Evolutionary conservation across 176 grass and related monocot species (phyloP).

Genomic region (Zoysia pacifica): DNA sequence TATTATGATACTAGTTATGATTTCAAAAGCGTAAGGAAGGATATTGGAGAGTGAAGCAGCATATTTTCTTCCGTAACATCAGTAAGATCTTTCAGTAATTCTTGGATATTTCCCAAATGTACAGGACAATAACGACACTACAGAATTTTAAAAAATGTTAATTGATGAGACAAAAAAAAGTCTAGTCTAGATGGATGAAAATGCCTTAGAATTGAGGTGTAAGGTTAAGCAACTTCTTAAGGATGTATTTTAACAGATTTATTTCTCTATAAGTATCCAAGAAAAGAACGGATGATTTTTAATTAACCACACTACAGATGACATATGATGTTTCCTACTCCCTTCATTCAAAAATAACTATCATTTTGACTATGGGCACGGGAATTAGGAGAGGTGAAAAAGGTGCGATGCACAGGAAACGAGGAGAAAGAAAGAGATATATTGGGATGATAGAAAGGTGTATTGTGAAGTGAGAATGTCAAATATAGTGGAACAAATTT

Average conservation of each 20-base stretch:
- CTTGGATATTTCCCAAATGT: constrained; percentile 26
- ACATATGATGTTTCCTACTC: neutral
- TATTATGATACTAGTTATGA: neutral
- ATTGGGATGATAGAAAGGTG: too few species aligned
- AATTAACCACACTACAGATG: constrained; percentile 1
- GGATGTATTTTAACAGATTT: neutral
- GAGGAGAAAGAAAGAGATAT: too few species aligned
- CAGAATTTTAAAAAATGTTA: constrained; percentile 13
- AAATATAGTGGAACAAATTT: too few species aligned
- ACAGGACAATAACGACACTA: constrained; percentile 3
- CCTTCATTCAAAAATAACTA: too few species aligned
- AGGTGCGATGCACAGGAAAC: too few species aligned
- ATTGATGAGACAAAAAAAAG: constrained; percentile 3
- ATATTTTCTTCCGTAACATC: constrained; percentile 10
- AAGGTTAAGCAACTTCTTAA: neutral
- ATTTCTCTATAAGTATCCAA: constrained; percentile 23
- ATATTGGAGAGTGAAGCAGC: constrained; percentile 2
- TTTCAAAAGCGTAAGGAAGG: constrained; percentile 20
- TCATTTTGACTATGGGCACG: too few species aligned
- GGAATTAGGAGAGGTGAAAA: too few species aligned
- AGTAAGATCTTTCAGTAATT: constrained; percentile 13
- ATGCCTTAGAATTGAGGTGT: neutral
- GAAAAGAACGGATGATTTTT: neutral
- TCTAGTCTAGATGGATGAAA: constrained; percentile 25
- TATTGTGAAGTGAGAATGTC: too few species aligned